These are phyloP conservation scores for Stramenopiles sp. DNA, from an alignment of 352 stramenopile species.

Conservation along the genomic window DNA sequence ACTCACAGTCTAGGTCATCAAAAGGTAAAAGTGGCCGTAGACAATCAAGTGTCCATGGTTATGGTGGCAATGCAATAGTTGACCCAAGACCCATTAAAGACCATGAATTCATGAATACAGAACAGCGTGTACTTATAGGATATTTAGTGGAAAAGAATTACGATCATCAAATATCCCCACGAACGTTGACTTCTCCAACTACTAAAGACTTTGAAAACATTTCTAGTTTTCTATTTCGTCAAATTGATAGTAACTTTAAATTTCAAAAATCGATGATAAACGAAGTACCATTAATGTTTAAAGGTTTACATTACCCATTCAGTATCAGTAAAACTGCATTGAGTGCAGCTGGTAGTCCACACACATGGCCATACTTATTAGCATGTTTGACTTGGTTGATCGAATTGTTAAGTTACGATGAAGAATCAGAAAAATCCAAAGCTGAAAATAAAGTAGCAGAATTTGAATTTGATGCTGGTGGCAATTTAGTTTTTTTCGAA, in stretches of 20 bases:
- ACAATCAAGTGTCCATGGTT: no score
- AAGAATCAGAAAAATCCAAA: slow-evolving; percentile 35
- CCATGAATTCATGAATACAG: slow-evolving; percentile 68
- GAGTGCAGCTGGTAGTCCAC: slow-evolving; percentile 67
- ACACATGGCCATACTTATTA: slow-evolving; percentile 86
- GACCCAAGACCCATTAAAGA: slow-evolving; percentile 65
- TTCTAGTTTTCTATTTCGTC: slow-evolving; percentile 81
- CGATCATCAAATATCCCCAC: slow-evolving; percentile 63
- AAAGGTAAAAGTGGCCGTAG: no score
- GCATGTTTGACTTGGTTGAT: slow-evolving; percentile 88
- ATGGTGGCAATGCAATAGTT: no score
- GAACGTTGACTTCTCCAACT: slow-evolving; percentile 68
- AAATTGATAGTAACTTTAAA: slow-evolving; percentile 70
- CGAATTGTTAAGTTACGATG: slow-evolving; percentile 76
- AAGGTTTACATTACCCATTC: slow-evolving; percentile 72
- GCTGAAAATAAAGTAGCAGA: slow-evolving; percentile 37
- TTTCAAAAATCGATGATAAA: slow-evolving; percentile 51
- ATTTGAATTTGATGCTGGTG: slow-evolving; percentile 33
- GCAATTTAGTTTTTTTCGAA: slow-evolving; percentile 73
- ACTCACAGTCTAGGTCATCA: no score
- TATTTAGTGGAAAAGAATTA: slow-evolving; percentile 74
- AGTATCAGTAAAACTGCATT: slow-evolving; percentile 84
- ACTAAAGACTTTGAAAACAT: slow-evolving; percentile 93
- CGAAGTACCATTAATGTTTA: slow-evolving; percentile 54
- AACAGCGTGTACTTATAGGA: slow-evolving; percentile 70